phyloP scores from a whole-genome alignment of 2,329 filamentous ascomycete genomes.

The Pseudonectria foliicola region DNA sequence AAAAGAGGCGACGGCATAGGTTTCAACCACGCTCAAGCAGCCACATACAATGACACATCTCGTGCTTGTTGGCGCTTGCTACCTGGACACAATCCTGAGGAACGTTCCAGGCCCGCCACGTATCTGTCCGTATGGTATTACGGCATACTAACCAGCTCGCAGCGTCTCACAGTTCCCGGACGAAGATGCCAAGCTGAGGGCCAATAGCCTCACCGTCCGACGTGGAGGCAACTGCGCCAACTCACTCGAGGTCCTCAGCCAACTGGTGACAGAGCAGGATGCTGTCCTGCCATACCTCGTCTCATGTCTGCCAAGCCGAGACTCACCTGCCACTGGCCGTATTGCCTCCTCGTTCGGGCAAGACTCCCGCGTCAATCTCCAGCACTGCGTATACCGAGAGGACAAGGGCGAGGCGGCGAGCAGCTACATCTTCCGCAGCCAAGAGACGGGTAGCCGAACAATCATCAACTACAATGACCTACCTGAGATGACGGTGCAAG shows the following conservation, averaged over 20 bases:
- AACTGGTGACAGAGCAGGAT: slow-evolving; percentile 40
- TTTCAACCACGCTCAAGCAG: not conserved
- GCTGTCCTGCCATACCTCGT: slow-evolving; percentile 36
- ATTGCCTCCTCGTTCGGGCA: slow-evolving; percentile 48
- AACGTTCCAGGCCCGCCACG: slow-evolving; percentile 27
- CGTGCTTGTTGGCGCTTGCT: slow-evolving; percentile 60
- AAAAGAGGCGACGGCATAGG: no score
- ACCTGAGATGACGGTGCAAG: slow-evolving; percentile 57
- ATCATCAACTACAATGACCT: slow-evolving; percentile 64
- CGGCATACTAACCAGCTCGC: slow-evolving; percentile 12
- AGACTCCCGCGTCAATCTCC: slow-evolving; percentile 38
- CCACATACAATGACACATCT: slow-evolving; percentile 43
- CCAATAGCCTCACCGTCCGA: slow-evolving; percentile 49
- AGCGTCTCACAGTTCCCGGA: slow-evolving; percentile 60
- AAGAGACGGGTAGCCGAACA: slow-evolving; percentile 53
- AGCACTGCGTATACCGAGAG: slow-evolving; percentile 53
- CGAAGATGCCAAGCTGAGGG: slow-evolving; percentile 68
- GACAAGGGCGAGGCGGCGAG: slow-evolving; percentile 51
- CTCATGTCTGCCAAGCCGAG: slow-evolving; percentile 45
- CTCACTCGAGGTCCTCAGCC: slow-evolving; percentile 61
- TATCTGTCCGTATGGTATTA: slow-evolving; percentile 3
- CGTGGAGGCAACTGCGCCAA: slow-evolving; percentile 70
- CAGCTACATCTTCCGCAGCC: slow-evolving; percentile 62
- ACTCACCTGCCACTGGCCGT: slow-evolving; percentile 42
- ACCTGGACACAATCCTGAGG: slow-evolving; percentile 65